phyloP scores from a whole-genome alignment of 306 rosid genomes.

The Sesbania bispinosa region DNA sequence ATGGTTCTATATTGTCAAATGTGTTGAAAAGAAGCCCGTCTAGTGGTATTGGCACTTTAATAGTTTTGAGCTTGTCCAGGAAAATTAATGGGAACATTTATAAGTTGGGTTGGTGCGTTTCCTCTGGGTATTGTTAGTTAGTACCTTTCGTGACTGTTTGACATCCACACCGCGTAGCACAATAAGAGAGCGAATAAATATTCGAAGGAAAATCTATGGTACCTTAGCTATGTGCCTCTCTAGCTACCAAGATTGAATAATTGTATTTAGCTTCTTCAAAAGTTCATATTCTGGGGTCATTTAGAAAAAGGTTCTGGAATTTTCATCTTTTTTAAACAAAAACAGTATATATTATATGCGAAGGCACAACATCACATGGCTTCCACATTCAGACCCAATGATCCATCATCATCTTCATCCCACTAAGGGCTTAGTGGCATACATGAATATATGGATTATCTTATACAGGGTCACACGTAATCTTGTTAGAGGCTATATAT shows the following conservation, averaged over 20 bases:
- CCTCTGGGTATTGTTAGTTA: not conserved
- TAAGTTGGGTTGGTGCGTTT: slow-evolving; percentile 28
- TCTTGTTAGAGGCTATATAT: slow-evolving; percentile 6
- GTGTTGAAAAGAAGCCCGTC: slow-evolving; percentile 26
- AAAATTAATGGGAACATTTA: slow-evolving; percentile 15
- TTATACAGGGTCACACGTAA: slow-evolving; percentile 15
- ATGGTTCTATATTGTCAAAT: slow-evolving; percentile 34
- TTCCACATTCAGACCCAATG: slow-evolving; percentile 38
- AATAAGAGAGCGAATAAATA: not conserved
- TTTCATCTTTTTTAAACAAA: slow-evolving; percentile 27
- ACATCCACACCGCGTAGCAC: not conserved
- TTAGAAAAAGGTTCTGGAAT: slow-evolving; percentile 17
- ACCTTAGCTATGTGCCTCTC: slow-evolving; percentile 29
- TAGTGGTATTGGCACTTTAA: slow-evolving; percentile 30
- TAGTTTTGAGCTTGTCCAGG: slow-evolving; percentile 15
- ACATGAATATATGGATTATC: slow-evolving; percentile 29
- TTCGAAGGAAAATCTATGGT: not conserved
- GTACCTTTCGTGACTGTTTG: slow-evolving; percentile 12
- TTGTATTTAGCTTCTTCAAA: slow-evolving; percentile 12
- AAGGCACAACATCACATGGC: slow-evolving; percentile 51
- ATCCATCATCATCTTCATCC: slow-evolving; percentile 46
- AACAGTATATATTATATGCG: slow-evolving; percentile 24
- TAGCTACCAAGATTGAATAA: slow-evolving; percentile 11
- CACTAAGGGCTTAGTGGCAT: slow-evolving; percentile 41
- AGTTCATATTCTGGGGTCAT: slow-evolving; percentile 20